phyloP scores from a whole-genome alignment of 139 green algal genomes.

The Chlamydomonas schloesseri region DNA sequence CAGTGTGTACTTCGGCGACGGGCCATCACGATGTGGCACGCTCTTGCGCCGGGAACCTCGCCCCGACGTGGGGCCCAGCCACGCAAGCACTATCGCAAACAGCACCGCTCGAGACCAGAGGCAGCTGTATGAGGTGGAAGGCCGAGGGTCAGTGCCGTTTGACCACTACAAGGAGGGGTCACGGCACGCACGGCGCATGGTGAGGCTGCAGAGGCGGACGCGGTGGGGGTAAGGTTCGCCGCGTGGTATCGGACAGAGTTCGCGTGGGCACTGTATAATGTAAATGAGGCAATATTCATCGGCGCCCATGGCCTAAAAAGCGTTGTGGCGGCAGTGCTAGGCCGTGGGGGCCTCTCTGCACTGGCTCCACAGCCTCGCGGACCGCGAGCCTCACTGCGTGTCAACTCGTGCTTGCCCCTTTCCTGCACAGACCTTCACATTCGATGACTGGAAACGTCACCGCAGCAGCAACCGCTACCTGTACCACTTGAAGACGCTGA shows the following conservation, averaged over 20 bases:
- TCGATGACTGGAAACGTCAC: conserved; percentile 57
- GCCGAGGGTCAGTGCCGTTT: background rate
- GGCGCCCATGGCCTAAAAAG: background rate
- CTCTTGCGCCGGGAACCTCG: too few relatives aligned
- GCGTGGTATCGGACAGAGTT: background rate
- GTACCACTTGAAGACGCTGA: conserved; percentile 54
- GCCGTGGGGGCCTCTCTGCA: background rate
- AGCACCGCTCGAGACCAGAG: too few relatives aligned
- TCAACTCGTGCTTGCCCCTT: background rate
- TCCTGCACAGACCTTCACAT: conserved; percentile 43
- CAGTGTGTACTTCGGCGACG: too few relatives aligned
- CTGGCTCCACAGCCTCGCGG: too few relatives aligned
- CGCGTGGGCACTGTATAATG: background rate
- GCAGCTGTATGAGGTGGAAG: too few relatives aligned
- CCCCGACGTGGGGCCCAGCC: too few relatives aligned
- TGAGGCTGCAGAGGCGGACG: background rate
- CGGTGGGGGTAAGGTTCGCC: background rate
- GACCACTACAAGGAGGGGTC: conserved; percentile 14
- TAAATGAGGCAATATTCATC: background rate
- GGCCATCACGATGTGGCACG: too few relatives aligned
- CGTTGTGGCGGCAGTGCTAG: background rate
- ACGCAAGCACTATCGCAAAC: too few relatives aligned
- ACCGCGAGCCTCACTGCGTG: background rate
- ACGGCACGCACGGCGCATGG: conserved; percentile 8
- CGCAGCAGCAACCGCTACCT: conserved; percentile 55